These are phyloP conservation scores for Colletotrichum sp. DNA, from an alignment of 2,329 filamentous ascomycete genomes.

Conservation along the genomic window DNA sequence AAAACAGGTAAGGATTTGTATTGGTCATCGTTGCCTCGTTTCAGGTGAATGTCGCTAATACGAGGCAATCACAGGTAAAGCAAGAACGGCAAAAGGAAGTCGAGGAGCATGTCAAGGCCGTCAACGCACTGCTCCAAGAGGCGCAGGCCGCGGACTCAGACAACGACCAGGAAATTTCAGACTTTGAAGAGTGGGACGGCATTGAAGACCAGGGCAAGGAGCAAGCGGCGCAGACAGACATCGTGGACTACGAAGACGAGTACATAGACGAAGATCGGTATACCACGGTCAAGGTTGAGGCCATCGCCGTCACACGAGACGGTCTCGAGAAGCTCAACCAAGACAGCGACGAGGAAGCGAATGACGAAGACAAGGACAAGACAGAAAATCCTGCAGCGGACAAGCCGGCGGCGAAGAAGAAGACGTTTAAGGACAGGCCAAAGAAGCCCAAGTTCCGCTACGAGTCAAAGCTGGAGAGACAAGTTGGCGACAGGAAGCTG, in stretches of 20 bases:
- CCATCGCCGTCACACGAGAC: constrained; percentile 79
- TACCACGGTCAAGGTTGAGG: constrained; percentile 93
- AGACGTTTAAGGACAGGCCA: constrained; percentile 63
- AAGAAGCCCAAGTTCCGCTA: constrained; percentile 89
- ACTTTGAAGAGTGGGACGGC: constrained; percentile 68
- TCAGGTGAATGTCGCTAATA: not conserved
- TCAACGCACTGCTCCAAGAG: constrained; percentile 73
- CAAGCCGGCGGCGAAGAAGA: constrained; percentile 45
- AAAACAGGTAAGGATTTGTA: constrained; percentile 67
- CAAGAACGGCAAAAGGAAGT: constrained; percentile 84
- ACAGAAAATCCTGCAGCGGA: constrained; percentile 30
- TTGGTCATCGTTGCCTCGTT: not conserved
- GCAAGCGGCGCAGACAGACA: constrained; percentile 44
- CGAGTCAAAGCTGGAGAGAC: constrained; percentile 85
- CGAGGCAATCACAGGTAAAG: constrained; percentile 66
- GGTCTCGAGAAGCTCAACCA: constrained; percentile 63
- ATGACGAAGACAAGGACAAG: constrained; percentile 15
- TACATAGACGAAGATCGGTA: constrained; percentile 97
- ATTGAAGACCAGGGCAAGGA: constrained; percentile 57
- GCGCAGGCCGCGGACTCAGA: constrained; percentile 56
- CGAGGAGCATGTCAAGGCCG: constrained; percentile 79
- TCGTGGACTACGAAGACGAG: constrained; percentile 84
- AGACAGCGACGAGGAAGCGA: constrained; percentile 35
- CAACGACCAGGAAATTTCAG: constrained; percentile 38
- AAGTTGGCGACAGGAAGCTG: constrained; percentile 73